Percentiles rank a stretch among this genome's conserved stretches.
phyloP scores from a whole-genome alignment of 805 yeast species.

The Yarrowia yakushimensis region DNA sequence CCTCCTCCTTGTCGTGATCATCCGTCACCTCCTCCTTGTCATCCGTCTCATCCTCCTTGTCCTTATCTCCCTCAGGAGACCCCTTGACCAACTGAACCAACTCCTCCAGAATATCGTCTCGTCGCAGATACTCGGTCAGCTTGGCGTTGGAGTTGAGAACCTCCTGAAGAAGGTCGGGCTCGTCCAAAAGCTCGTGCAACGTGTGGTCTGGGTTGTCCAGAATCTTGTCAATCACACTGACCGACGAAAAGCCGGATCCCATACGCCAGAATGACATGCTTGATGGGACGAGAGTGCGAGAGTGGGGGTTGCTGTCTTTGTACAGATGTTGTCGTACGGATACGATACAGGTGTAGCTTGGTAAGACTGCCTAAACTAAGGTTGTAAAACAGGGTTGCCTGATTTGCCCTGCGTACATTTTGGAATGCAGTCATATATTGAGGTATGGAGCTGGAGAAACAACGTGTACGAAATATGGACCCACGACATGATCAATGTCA shows the following conservation, averaged over 20 bases:
- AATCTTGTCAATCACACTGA: constrained; percentile 52
- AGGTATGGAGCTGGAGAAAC: neutral
- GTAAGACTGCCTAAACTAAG: neutral
- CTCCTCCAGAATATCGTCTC: constrained; percentile 66
- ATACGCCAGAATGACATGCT: constrained; percentile 57
- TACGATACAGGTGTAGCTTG: too few species aligned
- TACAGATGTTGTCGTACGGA: too few species aligned
- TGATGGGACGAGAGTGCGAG: neutral
- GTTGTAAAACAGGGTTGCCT: constrained; percentile 23
- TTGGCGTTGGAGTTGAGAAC: constrained; percentile 67
- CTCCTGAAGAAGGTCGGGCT: constrained; percentile 70
- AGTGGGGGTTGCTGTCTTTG: neutral
- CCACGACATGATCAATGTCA: neutral
- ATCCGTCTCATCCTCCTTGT: constrained; percentile 27
- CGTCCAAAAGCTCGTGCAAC: constrained; percentile 58
- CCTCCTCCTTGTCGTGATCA: constrained; percentile 30
- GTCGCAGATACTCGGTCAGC: constrained; percentile 72
- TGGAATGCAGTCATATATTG: neutral
- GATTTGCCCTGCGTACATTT: constrained; percentile 15
- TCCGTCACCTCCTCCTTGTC: constrained; percentile 26
- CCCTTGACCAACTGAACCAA: constrained; percentile 44
- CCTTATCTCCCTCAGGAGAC: constrained; percentile 17
- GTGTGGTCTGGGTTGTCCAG: constrained; percentile 47
- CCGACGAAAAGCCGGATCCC: constrained; percentile 54
- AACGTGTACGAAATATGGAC: too few species aligned